Conservation (phyloP, 331 rosid species). For the Dryas integrifolia region DNA sequence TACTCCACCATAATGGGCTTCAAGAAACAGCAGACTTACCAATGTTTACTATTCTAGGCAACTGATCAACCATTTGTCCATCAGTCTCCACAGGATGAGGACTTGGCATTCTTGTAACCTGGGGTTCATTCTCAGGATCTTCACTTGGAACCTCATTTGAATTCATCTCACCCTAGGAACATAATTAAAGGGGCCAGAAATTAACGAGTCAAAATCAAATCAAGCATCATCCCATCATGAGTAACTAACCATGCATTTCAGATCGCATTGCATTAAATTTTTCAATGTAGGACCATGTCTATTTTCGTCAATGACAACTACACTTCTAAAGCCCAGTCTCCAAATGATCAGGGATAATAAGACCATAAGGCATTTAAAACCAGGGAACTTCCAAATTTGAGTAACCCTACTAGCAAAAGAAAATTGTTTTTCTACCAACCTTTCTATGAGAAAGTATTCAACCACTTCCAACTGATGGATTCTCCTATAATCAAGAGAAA, state of each 20-base stretch:
- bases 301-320: background rate
- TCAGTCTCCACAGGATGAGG: constrained; percentile 45
- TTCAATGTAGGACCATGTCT: background rate
- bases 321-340: background rate
- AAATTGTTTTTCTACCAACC: background rate
- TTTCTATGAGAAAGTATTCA: background rate
- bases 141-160: constrained; percentile 48
- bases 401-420: too few relatives aligned
- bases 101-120: constrained; percentile 38
- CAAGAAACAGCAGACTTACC: constrained; percentile 45
- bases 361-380: background rate
- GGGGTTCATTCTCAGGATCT: constrained; percentile 54
- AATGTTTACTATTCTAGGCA: constrained; percentile 61
- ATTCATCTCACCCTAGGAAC: constrained; percentile 63
- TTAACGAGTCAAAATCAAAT: constrained; percentile 24
- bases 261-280: background rate
- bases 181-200: constrained; percentile 18
- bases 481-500: too few relatives aligned
- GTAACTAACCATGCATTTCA: constrained; percentile 2
- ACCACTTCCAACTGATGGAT: background rate
- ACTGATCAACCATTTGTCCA: constrained; percentile 47
- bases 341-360: constrained; percentile 10
- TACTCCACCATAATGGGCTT: background rate
- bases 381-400: background rate
- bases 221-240: constrained; percentile 13